Evolutionary conservation across 805 yeast species (phyloP).

Genomic region (Groenewaldozyma tartarivorans): DNA sequence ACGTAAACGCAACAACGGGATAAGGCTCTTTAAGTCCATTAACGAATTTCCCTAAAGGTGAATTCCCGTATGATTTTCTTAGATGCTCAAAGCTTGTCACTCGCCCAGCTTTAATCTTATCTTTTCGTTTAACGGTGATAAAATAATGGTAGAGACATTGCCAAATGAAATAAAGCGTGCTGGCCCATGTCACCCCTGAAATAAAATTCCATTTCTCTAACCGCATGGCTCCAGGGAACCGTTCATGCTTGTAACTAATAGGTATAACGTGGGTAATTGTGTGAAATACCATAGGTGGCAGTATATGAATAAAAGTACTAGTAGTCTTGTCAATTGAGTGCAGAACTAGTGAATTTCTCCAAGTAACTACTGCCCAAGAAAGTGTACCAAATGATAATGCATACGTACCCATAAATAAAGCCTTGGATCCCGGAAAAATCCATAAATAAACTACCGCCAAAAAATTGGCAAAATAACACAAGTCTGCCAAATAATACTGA

Average conservation of each 20-base stretch:
- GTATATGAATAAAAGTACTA: constrained; percentile 77
- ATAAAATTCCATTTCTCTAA: constrained; percentile 64
- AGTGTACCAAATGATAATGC: constrained; percentile 83
- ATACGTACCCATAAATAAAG: constrained; percentile 72
- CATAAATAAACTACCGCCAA: constrained; percentile 65
- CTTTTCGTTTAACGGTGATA: constrained; percentile 70
- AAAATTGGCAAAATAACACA: constrained; percentile 83
- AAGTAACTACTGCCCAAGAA: constrained; percentile 87
- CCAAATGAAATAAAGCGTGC: constrained; percentile 79
- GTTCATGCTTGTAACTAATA: constrained; percentile 35
- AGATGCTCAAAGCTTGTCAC: constrained; percentile 82
- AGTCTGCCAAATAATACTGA: constrained; percentile 84
- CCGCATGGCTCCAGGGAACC: constrained; percentile 77
- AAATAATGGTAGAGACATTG: constrained; percentile 85
- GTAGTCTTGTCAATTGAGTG: constrained; percentile 92
- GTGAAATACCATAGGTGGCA: constrained; percentile 84
- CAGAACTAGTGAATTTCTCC: constrained; percentile 89
- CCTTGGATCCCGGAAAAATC: constrained; percentile 67
- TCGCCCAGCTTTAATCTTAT: constrained; percentile 75
- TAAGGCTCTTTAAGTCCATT: constrained; percentile 73
- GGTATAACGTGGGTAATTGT: constrained; percentile 75
- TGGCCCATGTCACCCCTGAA: constrained; percentile 66
- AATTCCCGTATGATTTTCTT: constrained; percentile 58
- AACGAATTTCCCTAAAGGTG: constrained; percentile 63
- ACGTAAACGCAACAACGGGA: constrained; percentile 80